Conservation (phyloP, 1,284 basidiomycete species). For the Rhodotorula sp. region DNA sequence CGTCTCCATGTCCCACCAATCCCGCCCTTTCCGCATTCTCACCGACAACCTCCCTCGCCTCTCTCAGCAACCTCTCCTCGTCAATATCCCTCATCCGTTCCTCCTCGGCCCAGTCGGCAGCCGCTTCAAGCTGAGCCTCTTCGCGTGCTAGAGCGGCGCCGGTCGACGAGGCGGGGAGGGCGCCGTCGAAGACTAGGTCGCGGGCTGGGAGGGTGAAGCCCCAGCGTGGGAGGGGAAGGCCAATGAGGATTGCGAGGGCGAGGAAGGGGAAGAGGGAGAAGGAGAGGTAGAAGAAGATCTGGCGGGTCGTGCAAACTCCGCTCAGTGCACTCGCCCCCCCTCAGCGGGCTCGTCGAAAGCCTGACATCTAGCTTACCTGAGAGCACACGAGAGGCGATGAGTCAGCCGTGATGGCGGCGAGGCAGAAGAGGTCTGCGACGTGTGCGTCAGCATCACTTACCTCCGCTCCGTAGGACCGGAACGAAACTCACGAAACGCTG, state of each 20-base stretch:
- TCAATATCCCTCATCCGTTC: background rate
- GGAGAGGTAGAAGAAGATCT: constrained; percentile 27
- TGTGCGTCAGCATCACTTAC: background rate
- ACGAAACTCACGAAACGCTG: constrained; percentile 1
- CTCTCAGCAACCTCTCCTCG: background rate
- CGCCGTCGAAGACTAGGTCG: background rate
- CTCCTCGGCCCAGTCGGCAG: background rate
- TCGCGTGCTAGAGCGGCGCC: background rate
- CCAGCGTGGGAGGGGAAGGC: constrained; percentile 4
- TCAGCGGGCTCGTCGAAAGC: background rate
- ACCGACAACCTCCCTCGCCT: background rate
- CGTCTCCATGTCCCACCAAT: background rate
- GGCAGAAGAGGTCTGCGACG: constrained; percentile 15
- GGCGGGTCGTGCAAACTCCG: background rate
- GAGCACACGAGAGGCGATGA: constrained; percentile 19
- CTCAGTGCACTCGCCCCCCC: too few relatives aligned
- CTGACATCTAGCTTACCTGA: background rate
- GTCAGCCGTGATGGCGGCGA: constrained; percentile 9
- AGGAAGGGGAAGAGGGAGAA: constrained; percentile 22
- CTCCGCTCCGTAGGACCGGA: background rate
- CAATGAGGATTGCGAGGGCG: constrained; percentile 13
- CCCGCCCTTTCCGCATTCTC: constrained; percentile 3
- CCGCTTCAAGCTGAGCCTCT: background rate
- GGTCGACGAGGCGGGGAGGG: background rate
- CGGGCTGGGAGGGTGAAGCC: constrained; percentile 3